Percentiles rank a stretch among this genome's conserved stretches.
phyloP scores from a whole-genome alignment of 371 early-diverging fungal genomes.

The Zopfochytrium polystomum region DNA sequence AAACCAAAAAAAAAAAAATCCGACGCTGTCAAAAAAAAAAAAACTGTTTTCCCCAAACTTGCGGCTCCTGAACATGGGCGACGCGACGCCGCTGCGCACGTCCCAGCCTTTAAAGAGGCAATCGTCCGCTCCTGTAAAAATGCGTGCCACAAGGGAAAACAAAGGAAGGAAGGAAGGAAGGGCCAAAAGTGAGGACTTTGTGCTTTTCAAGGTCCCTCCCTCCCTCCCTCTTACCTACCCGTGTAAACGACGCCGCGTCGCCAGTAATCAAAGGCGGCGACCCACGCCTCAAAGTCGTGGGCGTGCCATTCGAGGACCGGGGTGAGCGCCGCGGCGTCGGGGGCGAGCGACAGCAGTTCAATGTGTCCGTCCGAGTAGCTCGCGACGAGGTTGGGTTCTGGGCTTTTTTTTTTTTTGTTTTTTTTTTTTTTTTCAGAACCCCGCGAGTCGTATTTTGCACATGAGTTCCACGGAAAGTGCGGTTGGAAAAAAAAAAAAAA shows the following conservation, averaged over 20 bases:
- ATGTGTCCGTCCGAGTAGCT: constrained; percentile 71
- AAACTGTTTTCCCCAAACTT: constrained; percentile 32
- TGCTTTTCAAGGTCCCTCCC: too few relatives aligned
- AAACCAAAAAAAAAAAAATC: neutral
- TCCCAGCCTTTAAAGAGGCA: constrained; percentile 84
- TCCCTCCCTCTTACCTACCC: too few relatives aligned
- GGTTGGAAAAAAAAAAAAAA: too few relatives aligned
- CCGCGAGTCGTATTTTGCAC: too few relatives aligned
- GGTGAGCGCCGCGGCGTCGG: too few relatives aligned
- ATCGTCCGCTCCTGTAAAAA: constrained; percentile 83
- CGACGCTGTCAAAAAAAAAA: neutral
- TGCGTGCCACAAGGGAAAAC: too few relatives aligned
- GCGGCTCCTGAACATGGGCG: constrained; percentile 51
- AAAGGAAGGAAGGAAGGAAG: too few relatives aligned
- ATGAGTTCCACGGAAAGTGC: too few relatives aligned
- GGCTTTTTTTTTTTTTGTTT: too few relatives aligned
- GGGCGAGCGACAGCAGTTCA: constrained; percentile 41
- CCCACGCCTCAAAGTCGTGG: constrained; percentile 93
- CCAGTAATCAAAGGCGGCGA: constrained; percentile 78
- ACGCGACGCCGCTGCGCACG: constrained; percentile 49
- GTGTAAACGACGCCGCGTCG: constrained; percentile 50
- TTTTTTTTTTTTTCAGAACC: too few relatives aligned
- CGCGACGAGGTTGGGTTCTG: constrained; percentile 46
- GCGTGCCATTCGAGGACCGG: constrained; percentile 59
- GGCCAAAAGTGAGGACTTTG: too few relatives aligned